Base-by-base conservation (phyloP, 495 filamentous ascomycete species). In the Cudoniella acicularis region DNA sequence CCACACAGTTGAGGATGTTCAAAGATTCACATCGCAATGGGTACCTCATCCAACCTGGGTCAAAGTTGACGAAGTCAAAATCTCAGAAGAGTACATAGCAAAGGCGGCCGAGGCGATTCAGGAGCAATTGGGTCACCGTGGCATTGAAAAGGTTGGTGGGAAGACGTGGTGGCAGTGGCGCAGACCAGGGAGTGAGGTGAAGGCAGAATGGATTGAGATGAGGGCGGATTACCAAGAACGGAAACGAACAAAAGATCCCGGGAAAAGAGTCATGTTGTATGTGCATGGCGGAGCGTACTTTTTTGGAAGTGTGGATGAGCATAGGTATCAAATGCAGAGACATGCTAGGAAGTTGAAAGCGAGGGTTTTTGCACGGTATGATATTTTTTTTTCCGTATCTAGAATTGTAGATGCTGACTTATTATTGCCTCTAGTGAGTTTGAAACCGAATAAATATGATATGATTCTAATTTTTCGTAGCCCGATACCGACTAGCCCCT, bases 131-230 rank as follows among this genome's bases (percentile, higher is more conserved):
- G 93, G 93, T 0, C 80, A 79, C 2, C 79, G 85, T 16, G 92
- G 90, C 0, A 77, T 96, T 20, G 72, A 78, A 21, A 80, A 80
- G 42, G 81, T 96, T 1, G 93, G 93, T 18, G 93, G 93, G 0
- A 79, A 81, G 70, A 83, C 83, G 42, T 98, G 93, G 93, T 98
- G 93, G 93, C 89, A 91, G 75, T 98, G 93, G 93, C 84, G 93
- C 54, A 72, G 73, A 53, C 75, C 73, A 9, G 73, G 80, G 16
- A 78, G 74, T 26, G 80, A 82, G 0, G 71, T 95, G 51, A 84
- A 83, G 67, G 91, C 88, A 1, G 94, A 98, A 69, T 97, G 91
- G 93, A 87, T 98, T 61, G 94, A 96, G 77, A 96, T 96, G 92
- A 84, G 83, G 56, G 79, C 81, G 54, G 89, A 97, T 64, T 88